Percentiles rank a stretch among this genome's conserved stretches.
Evolutionary conservation across 257 asterid genomes (phyloP).

Genomic region (Scutellaria minor): DNA sequence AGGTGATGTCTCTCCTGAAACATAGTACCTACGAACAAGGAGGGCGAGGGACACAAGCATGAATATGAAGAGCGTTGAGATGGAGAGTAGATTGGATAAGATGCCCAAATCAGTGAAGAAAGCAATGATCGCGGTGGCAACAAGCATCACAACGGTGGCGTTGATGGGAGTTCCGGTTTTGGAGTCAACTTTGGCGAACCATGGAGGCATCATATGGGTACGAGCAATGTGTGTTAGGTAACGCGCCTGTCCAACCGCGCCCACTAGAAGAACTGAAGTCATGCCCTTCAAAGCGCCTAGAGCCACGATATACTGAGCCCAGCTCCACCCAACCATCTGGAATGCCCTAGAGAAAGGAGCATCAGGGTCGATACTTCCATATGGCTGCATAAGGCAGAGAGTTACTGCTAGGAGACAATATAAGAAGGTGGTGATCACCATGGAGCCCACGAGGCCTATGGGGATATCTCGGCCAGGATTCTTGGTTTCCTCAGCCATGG

Average conservation of each 20-base stretch:
- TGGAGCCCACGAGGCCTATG: constrained; percentile 64
- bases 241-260: constrained; percentile 67
- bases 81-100: constrained; percentile 47
- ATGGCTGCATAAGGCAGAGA: constrained; percentile 62
- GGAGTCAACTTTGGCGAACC: constrained; percentile 57
- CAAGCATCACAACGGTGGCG: constrained; percentile 51
- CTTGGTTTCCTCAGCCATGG: constrained; percentile 73
- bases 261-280: constrained; percentile 58
- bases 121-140: constrained; percentile 50
- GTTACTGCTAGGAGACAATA: constrained; percentile 55
- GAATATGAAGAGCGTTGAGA: constrained; percentile 60
- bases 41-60: constrained; percentile 57
- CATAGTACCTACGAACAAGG: constrained; percentile 60
- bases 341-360: constrained; percentile 62
- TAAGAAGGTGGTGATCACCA: constrained; percentile 51
- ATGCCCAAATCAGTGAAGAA: constrained; percentile 53
- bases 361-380: constrained; percentile 33
- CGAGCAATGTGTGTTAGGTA: constrained; percentile 68
- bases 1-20: constrained; percentile 44
- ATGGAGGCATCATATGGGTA: constrained; percentile 68
- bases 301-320: constrained; percentile 67
- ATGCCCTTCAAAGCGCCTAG: constrained; percentile 64
- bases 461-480: constrained; percentile 61
- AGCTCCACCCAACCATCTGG: constrained; percentile 50
- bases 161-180: constrained; percentile 59